A percentile compares a stretch with the other conserved stretches of the same genome.
These are phyloP conservation scores for Erythrophleum ivorense DNA, from an alignment of 331 rosid genomes.

Conservation along the genomic window DNA sequence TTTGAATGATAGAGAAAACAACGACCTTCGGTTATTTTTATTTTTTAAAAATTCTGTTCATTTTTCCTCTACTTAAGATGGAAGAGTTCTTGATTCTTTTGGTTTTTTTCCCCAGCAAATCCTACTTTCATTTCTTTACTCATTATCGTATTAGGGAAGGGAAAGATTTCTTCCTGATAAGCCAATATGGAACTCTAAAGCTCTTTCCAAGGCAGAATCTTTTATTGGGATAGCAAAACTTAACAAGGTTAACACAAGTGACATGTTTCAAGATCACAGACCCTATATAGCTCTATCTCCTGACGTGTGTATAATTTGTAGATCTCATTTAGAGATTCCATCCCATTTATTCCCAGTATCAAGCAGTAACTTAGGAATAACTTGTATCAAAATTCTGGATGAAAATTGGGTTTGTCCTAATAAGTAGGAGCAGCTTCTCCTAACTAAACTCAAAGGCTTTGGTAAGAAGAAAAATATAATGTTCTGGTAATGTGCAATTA, in stretches of 20 bases:
- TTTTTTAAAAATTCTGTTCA: too few relatives aligned
- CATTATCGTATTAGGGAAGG: not conserved
- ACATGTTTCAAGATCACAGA: not conserved
- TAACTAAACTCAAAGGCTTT: too few relatives aligned
- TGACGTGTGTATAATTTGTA: too few relatives aligned
- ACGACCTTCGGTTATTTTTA: not conserved
- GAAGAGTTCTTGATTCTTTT: not conserved
- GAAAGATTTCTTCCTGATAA: not conserved
- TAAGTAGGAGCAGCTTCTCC: too few relatives aligned
- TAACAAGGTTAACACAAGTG: not conserved
- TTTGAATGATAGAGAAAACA: not conserved
- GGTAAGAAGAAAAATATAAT: too few relatives aligned
- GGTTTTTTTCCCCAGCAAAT: not conserved
- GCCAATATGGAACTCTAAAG: not conserved
- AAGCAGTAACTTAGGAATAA: too few relatives aligned
- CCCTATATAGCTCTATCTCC: not conserved
- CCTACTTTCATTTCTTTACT: not conserved
- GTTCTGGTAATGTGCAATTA: too few relatives aligned
- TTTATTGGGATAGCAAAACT: not conserved
- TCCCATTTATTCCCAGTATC: too few relatives aligned
- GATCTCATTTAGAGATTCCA: too few relatives aligned
- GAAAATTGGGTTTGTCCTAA: too few relatives aligned
- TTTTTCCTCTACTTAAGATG: too few relatives aligned
- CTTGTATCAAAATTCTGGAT: too few relatives aligned
- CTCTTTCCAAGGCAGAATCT: not conserved